Evolutionary conservation across 371 early-diverging fungal species (phyloP), one percentile per base, ranked within the genome.

Genomic region (Entomophthora muscae): DNA sequence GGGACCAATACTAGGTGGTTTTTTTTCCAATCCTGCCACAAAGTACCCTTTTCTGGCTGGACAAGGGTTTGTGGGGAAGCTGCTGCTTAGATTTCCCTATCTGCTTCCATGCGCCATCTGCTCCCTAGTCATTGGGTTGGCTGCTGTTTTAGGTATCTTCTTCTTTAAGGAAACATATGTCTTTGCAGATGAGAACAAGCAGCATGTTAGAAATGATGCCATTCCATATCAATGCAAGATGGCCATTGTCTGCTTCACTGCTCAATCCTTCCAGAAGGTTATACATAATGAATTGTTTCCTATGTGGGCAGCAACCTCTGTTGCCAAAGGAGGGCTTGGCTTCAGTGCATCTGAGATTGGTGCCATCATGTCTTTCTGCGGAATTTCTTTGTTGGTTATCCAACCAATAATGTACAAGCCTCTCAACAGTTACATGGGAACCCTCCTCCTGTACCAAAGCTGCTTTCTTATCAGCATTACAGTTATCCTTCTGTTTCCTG

Each of bases 1-100:
- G 29, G 95, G 91, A 0, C 89, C 93, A 0, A 74, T 83, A 23
- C 64, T 92, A 0, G 92, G 92, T 53, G 91, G 93, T 0, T 75
- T 83, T 29, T 77, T 95, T 10, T 75, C 85, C 0, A 73, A 90
- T 54, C 93, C 95, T 1, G 86, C 76, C 0, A 65, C 73, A 2
- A 76, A 75, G 31, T 86, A 76, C 59, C 91, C 92, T 0, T 59
- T 52, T 2, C 51, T 84, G 3, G 90, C 92, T 73, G 85, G 83
- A 2, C 61, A 77, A 29, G 76, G 74, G 54, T 65, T 67, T 30
- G 24, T 61, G 23, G 31, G 23, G 13, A 29, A 69, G 30, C 74
- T 93, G 51, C 78, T 93, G 52, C 70, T 68, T 3, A 65, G 69
- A 7, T 86, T 81, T 63, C 93, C 92, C 1, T 92, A 91, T 66